A percentile compares a stretch with the other conserved stretches of the same genome.
Evolutionary conservation across 2,329 filamentous ascomycete genomes (phyloP).

Genomic region (Diaporthe capsici): DNA sequence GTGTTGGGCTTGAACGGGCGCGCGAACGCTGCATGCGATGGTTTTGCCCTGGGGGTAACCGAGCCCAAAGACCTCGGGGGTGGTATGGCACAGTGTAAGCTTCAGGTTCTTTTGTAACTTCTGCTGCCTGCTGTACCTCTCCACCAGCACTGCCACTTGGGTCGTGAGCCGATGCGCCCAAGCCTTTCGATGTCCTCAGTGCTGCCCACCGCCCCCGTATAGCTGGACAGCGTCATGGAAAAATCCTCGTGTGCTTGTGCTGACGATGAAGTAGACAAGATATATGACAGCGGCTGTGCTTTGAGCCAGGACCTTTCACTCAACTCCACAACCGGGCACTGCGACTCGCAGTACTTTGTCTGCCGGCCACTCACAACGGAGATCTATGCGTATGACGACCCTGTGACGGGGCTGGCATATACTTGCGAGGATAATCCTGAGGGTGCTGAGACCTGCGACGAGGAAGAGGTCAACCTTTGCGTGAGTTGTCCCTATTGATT

Average conservation of each 20-base stretch:
- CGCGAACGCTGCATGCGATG: slow-evolving; percentile 6
- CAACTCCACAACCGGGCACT: slow-evolving; percentile 17
- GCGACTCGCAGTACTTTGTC: slow-evolving; percentile 34
- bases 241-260: background rate
- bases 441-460: background rate
- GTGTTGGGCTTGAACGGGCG: background rate
- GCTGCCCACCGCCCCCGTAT: no score
- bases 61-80: background rate
- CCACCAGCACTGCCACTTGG: no score
- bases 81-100: slow-evolving; percentile 14
- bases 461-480: background rate
- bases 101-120: background rate
- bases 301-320: slow-evolving; percentile 16
- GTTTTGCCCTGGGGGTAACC: background rate
- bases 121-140: no score
- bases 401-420: slow-evolving; percentile 34
- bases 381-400: slow-evolving; percentile 35
- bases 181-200: background rate
- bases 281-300: slow-evolving; percentile 27
- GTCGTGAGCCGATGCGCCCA: background rate
- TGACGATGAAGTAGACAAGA: slow-evolving; percentile 6
- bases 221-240: background rate
- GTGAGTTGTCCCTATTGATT: background rate
- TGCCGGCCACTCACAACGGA: slow-evolving; percentile 21
- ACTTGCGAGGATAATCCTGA: slow-evolving; percentile 11